Percentiles rank a stretch among this genome's conserved stretches.
phyloP scores from a whole-genome alignment of 768 basidiomycete species.

The Panaeolus papilionaceus region DNA sequence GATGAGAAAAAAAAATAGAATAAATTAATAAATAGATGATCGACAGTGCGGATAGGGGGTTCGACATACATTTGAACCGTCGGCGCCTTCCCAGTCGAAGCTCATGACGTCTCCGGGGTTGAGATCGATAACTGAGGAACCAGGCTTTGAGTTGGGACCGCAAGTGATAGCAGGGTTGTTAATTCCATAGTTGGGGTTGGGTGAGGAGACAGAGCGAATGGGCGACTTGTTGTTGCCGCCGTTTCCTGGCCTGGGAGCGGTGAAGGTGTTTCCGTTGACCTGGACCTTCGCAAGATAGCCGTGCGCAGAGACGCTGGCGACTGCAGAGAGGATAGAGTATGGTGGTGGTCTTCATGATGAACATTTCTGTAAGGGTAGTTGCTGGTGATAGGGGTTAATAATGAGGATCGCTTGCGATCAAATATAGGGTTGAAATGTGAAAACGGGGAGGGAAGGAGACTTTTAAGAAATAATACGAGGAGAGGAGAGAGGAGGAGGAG shows the following conservation, averaged over 20 bases:
- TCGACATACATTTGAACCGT: slow-evolving; percentile 39
- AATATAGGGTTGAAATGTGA: neutral
- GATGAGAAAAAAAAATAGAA: neutral
- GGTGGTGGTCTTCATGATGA: slow-evolving; percentile 32
- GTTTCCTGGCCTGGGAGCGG: slow-evolving; percentile 33
- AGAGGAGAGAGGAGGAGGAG: neutral
- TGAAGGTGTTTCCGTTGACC: slow-evolving; percentile 45
- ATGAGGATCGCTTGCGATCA: neutral
- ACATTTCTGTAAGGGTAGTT: neutral
- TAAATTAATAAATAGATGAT: neutral
- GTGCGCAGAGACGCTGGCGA: slow-evolving; percentile 49
- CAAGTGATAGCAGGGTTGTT: no score
- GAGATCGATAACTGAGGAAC: no score
- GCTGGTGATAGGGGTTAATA: neutral
- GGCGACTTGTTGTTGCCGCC: slow-evolving; percentile 31
- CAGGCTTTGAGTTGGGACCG: no score
- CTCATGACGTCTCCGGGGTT: slow-evolving; percentile 21
- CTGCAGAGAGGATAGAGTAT: slow-evolving; percentile 39
- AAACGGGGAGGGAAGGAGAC: neutral
- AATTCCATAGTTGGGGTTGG: no score
- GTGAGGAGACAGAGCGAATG: slow-evolving; percentile 46
- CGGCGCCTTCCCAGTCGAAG: slow-evolving; percentile 63
- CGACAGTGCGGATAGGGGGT: slow-evolving; percentile 12
- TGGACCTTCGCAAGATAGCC: slow-evolving; percentile 47
- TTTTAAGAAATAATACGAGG: neutral